Evolutionary conservation across 2,329 filamentous ascomycete species (phyloP), one percentile per base, ranked within the genome.

Genomic region (Lecanicillium sp.): DNA sequence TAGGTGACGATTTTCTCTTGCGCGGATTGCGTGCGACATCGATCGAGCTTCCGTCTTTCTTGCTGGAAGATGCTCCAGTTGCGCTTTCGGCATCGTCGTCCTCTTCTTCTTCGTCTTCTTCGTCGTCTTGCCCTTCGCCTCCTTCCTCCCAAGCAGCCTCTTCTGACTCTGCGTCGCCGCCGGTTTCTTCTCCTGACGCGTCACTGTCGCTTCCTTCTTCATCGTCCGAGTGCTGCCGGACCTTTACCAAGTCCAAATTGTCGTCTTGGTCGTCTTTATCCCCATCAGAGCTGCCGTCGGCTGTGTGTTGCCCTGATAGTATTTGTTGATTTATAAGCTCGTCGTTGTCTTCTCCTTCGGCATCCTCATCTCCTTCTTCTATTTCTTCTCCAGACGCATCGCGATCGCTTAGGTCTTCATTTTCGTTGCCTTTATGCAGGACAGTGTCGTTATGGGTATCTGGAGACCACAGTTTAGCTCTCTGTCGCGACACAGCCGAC

Each of bases 1-100:
- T 68, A 3, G 84, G 83, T 1, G 86, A 87, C 14, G 86, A 81
- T 59, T 90, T 94, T 39, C 89, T 79, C 62, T 94, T 94, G 44
- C 89, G 76, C 43, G 94, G 65, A 22, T 84, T 76, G 38, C 87
- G 81, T 8, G 86, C 81, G 33, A 82, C 84, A 58, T 90, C 84
- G 65, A 83, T 70, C 7, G 81, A 72, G 51, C 87, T 83, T 45
- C 84, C 82, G 38, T 84, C 77, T 39, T 36, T n/a, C 34, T 33
- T 18, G 27, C 11, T 22, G 37, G 11, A 30, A 13, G 40, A 41
- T 8, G 35, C 40, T 11, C 22, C 22, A 18, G 29, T 30, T 25
- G 25, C 20, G 18, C 39, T 36, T 15, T 59, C 58, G 27, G 48
- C 49, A 29, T 59, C 58, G 22, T 57, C 57, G 7, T 52, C 52